Evolutionary conservation across 2,329 filamentous ascomycete genomes (phyloP).

Genomic region (Diplodia seriata): DNA sequence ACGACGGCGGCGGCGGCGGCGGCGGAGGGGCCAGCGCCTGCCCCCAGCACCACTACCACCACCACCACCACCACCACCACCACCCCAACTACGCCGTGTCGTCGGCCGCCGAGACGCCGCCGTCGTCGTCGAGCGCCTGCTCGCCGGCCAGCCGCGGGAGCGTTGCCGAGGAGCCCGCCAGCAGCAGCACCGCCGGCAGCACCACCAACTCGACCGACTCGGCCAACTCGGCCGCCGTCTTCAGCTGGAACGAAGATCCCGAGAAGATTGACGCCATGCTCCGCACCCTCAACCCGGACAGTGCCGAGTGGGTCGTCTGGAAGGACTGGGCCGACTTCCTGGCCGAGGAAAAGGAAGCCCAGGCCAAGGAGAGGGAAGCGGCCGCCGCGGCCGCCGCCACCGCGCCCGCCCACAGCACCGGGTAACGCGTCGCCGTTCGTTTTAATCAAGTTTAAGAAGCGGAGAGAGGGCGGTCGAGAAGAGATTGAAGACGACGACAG

Average conservation of each 20-base stretch:
- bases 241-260: conserved; percentile 28
- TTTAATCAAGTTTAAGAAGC: neutral
- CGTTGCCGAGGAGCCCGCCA: conserved; percentile 4
- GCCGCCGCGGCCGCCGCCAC: conserved; percentile 2
- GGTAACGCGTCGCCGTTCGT: neutral
- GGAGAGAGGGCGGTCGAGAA: neutral
- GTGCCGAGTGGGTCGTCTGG: conserved; percentile 31
- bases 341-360: conserved; percentile 21
- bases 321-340: conserved; percentile 31
- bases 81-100: neutral
- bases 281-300: conserved; percentile 23
- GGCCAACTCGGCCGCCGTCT: neutral
- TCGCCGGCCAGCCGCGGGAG: conserved; percentile 3
- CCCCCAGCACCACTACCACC: neutral
- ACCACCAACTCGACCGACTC: neutral
- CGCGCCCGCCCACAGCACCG: conserved; percentile 15
- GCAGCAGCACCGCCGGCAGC: neutral
- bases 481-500: neutral
- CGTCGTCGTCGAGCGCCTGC: conserved; percentile 8
- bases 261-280: conserved; percentile 31
- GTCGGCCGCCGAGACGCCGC: neutral
- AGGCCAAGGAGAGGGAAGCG: conserved; percentile 10
- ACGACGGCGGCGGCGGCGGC: conserved; percentile 3
- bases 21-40: too few relatives aligned
- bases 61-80: neutral